Percentiles rank a stretch among this genome's conserved stretches.
phyloP scores from a whole-genome alignment of 495 filamentous ascomycete species.

The Letharia lupina region DNA sequence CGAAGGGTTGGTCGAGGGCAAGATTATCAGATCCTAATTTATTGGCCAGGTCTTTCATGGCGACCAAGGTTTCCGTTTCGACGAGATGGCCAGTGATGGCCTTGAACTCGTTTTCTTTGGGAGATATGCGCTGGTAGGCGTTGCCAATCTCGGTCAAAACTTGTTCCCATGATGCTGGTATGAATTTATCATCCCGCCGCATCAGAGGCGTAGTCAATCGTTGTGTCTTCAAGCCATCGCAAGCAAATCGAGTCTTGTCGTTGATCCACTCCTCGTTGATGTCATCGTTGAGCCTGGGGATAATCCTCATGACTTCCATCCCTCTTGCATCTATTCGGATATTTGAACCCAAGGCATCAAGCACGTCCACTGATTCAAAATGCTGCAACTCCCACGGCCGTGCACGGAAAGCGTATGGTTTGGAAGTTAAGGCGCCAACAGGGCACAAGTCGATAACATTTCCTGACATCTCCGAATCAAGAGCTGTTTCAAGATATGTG shows the following conservation, averaged over 20 bases:
- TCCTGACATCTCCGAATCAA: slow-evolving; percentile 88
- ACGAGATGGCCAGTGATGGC: slow-evolving; percentile 82
- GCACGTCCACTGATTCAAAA: slow-evolving; percentile 87
- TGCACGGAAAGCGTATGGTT: slow-evolving; percentile 95
- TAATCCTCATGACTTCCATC: slow-evolving; percentile 90
- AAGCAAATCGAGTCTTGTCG: slow-evolving; percentile 94
- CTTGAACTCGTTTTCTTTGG: slow-evolving; percentile 90
- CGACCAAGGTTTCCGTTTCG: slow-evolving; percentile 86
- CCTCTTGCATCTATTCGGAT: slow-evolving; percentile 88
- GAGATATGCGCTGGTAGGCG: slow-evolving; percentile 64
- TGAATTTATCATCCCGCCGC: slow-evolving; percentile 77
- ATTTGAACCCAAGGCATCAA: slow-evolving; percentile 86
- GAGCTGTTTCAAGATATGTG: slow-evolving; percentile 85
- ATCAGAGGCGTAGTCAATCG: slow-evolving; percentile 86
- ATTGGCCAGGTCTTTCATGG: slow-evolving; percentile 94
- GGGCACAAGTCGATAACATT: slow-evolving; percentile 98
- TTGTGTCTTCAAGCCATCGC: slow-evolving; percentile 94
- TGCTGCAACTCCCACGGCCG: slow-evolving; percentile 94
- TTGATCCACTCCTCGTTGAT: slow-evolving; percentile 99
- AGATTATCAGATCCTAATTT: slow-evolving; percentile 94
- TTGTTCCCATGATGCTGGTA: slow-evolving; percentile 89
- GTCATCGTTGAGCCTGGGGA: slow-evolving; percentile 91
- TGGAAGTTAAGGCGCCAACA: slow-evolving; percentile 90
- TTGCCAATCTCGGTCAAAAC: slow-evolving; percentile 75
- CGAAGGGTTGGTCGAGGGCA: slow-evolving; percentile 79